Base-by-base conservation (phyloP, 208 protist species). In the Leptomonas seymouri region DNA sequence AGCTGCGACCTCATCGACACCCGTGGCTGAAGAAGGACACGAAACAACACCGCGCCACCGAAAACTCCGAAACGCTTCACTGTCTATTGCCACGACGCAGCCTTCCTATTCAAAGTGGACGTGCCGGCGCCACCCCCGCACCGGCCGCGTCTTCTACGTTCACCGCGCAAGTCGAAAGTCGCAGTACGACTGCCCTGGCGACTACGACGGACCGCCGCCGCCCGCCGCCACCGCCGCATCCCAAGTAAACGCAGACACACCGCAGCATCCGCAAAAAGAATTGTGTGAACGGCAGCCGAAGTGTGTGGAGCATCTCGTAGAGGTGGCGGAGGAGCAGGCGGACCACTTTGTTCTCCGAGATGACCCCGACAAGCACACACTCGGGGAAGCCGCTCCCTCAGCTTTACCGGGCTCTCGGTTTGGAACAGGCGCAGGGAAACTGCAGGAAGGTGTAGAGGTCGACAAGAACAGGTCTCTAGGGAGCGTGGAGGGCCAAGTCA, bases 101-200 rank as follows among this genome's bases (percentile, higher is more conserved):
- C n/a, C n/a, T 3, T 39, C 34, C 34, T 39, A 0, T 4, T 69
- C 71, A n/a, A 48, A 31, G 31, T 91, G 85, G 85, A 84, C 80
- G 36, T 88, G 70, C 62, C 74, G 73, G 49, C 74, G 71, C 5
- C 73, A 87, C 68, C 71, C 68, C 15, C 54, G 67, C n/a, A 84
- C 68, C n/a, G 42, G 61, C 51, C 74, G 80, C 55, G 20, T 86
- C 49, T 91, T 84, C 63, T 91, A 81, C 60, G 78, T 85, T 7
- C 59, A 84, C 34, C 80, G 79, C 27, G 48, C 34, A 4, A 83
- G 74, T 7, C 57, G 70, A 4, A 77, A 76, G 51, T 73, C 74
- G 41, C 85, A 91, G 72, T 91, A 91, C 72, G 54, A 61, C 3
- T 71, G 74, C n/a, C 85, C 85, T 0, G 45, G 42, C 3, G 80